phyloP scores from a whole-genome alignment of 306 rosid species.

The Gleditsia sinensis region DNA sequence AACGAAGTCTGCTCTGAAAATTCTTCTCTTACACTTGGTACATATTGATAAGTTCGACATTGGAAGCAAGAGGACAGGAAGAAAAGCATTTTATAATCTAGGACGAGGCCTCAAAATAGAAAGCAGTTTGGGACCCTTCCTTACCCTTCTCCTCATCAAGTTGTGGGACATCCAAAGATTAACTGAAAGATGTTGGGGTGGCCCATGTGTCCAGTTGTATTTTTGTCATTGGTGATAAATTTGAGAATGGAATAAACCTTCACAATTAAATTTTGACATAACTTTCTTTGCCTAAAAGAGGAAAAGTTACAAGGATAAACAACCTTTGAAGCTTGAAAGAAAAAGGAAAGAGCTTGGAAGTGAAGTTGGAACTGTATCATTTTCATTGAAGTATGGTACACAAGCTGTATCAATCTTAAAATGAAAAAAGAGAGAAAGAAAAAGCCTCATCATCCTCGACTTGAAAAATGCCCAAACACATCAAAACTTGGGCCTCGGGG shows the following conservation, averaged over 20 bases:
- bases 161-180: constrained; percentile 2
- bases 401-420: constrained; percentile 30
- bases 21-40: constrained; percentile 1
- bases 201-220: constrained; percentile 11
- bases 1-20: background rate
- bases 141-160: constrained; percentile 21
- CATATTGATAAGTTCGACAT: background rate
- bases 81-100: constrained; percentile 25
- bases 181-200: constrained; percentile 8
- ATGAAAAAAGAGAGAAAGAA: constrained; percentile 20
- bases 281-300: constrained; percentile 19
- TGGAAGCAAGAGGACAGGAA: constrained; percentile 11
- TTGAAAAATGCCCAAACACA: constrained; percentile 62
- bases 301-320: constrained; percentile 9
- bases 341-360: constrained; percentile 8
- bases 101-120: constrained; percentile 33
- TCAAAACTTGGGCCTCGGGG: constrained; percentile 62
- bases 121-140: constrained; percentile 33
- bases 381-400: constrained; percentile 44
- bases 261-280: background rate
- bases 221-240: constrained; percentile 7
- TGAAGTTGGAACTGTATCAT: constrained; percentile 26
- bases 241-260: constrained; percentile 28
- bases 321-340: background rate
- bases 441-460: constrained; percentile 79